A percentile compares a stretch with the other conserved stretches of the same genome.
These are phyloP conservation scores for Aquilaria malaccensis DNA, from an alignment of 345 rosid species.

Conservation along the genomic window DNA sequence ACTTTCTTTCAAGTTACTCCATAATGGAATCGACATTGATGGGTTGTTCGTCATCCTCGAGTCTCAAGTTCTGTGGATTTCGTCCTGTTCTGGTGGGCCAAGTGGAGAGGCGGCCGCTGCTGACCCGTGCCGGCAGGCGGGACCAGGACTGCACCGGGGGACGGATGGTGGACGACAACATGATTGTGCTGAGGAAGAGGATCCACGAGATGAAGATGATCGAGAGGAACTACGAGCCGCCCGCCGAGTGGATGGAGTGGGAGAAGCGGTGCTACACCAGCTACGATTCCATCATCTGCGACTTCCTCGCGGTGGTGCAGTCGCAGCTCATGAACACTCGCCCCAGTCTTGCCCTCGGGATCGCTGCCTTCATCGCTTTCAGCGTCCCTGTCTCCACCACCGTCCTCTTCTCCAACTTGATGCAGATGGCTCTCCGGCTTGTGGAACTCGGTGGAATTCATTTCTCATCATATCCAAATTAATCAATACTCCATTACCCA, in stretches of 20 bases:
- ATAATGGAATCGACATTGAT: too few relatives aligned
- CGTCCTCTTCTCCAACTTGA: slow-evolving; percentile 17
- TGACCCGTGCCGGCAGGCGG: neutral
- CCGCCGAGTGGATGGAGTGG: slow-evolving; percentile 64
- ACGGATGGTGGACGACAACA: slow-evolving; percentile 46
- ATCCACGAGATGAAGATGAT: slow-evolving; percentile 56
- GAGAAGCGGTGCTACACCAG: slow-evolving; percentile 45
- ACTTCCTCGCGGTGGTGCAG: slow-evolving; percentile 40
- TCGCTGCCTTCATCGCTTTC: slow-evolving; percentile 31
- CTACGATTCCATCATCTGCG: slow-evolving; percentile 49
- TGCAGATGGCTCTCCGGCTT: slow-evolving; percentile 18
- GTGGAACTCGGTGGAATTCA: neutral
- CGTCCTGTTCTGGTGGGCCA: too few relatives aligned
- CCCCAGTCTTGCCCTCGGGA: slow-evolving; percentile 43
- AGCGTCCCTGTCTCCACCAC: slow-evolving; percentile 43
- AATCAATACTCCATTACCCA: too few relatives aligned
- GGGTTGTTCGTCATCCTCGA: too few relatives aligned
- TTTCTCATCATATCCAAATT: neutral
- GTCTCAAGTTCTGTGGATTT: too few relatives aligned
- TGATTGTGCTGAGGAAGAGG: slow-evolving; percentile 52
- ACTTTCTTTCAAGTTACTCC: too few relatives aligned
- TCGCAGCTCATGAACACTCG: slow-evolving; percentile 49
- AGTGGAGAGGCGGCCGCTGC: too few relatives aligned
- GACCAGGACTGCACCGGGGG: slow-evolving; percentile 18
- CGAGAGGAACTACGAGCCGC: slow-evolving; percentile 64